Evolutionary conservation across 441 rosid species (phyloP), one percentile per base, ranked within the genome.

Genomic region (Macaranga tanarius): DNA sequence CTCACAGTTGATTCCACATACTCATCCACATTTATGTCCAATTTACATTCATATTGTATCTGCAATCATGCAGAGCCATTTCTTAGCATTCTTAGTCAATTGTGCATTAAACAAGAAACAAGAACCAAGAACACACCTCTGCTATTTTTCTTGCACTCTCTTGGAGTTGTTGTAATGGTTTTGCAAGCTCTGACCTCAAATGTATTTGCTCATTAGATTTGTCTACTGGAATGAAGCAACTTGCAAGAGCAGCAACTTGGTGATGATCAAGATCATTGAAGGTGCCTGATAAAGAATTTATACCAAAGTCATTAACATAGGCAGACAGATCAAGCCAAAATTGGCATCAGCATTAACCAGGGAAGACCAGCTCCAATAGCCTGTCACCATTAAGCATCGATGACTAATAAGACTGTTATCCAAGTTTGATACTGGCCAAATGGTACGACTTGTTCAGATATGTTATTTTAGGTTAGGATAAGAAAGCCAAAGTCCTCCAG

Each of bases 201-300:
- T 90, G 88, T 74, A 86, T 85, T 80, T 92, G 96, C 79, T 95
- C 98, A 75, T 73, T 88, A 56, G 99, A 92, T 84, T 91, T 95
- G 72, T 95, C 99, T 17, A 94, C 98, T 8, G 98, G 99, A 80
- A 95, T 95, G 87, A 95, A 95, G 86, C 99, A 95, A 84, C 99
- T 95, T 70, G 97, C 96, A 78, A 95, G 95, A 59, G 99, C 91
- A n/a, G 98, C 99, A 73, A 95, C 92, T 84, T 92, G 96, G 79
- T 95, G 98, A 82, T 89, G 97, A 80, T 95, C 98, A 72, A 95
- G 95, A 78, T 92, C 96, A 64, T 90, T 95, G 80, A 95, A 95
- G 25, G 97, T 92, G 74, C 99, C 98, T 95, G 87, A 71, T 22
- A 73, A 58, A 65, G 66, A 69, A 69, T 47, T 31, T 16, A 22